These are phyloP conservation scores for Avena sativa DNA, from an alignment of 176 grass and related monocot species.

Conservation along the genomic window DNA sequence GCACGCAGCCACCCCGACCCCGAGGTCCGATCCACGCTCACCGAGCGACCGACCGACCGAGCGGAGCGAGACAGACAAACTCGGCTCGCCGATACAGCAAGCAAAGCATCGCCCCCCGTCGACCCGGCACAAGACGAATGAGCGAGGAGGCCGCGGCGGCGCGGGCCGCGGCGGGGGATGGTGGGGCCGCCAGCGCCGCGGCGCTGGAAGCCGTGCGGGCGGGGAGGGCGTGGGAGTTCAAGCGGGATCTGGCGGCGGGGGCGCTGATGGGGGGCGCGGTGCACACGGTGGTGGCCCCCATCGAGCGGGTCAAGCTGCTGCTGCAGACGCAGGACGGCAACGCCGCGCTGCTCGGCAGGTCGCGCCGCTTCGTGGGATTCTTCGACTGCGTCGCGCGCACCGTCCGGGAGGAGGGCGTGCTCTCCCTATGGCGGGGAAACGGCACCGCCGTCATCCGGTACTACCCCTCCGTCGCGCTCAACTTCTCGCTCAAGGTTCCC, in stretches of 20 bases:
- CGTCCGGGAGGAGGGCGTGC: conserved; percentile 82
- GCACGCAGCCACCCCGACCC: too few species aligned
- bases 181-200: conserved; percentile 43
- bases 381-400: conserved; percentile 87
- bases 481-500: conserved; percentile 98
- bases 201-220: neutral
- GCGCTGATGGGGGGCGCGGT: conserved; percentile 92
- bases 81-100: conserved; percentile 12
- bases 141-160: conserved; percentile 42
- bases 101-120: neutral
- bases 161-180: conserved; percentile 55
- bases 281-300: conserved; percentile 99
- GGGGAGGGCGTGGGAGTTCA: conserved; percentile 74
- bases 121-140: conserved; percentile 44
- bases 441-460: conserved; percentile 93
- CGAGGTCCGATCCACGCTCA: neutral
- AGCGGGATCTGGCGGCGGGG: conserved; percentile 91
- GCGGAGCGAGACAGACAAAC: neutral
- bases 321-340: conserved; percentile 99
- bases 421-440: conserved; percentile 97
- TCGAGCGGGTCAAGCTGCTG: conserved; percentile 96
- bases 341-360: conserved; percentile 71
- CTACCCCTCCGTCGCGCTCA: conserved; percentile 99
- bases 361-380: conserved; percentile 80
- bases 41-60: neutral